A percentile compares a stretch with the other conserved stretches of the same genome.
Conservation (phyloP, 2,329 filamentous ascomycete species). For the Colletotrichum eremochloae region DNA sequence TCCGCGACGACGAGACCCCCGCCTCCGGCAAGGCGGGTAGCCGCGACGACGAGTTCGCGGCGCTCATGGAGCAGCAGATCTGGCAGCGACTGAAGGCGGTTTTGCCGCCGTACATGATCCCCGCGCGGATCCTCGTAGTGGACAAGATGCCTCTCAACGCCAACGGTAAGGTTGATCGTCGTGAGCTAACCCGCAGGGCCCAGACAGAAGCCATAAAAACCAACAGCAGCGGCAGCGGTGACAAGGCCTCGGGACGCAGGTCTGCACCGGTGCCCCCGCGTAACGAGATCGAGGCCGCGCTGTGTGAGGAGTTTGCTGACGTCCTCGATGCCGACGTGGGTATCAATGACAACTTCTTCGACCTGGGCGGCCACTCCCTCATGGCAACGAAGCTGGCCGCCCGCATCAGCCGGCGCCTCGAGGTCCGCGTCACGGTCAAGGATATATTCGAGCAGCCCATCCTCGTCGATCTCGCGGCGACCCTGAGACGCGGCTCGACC, state of each 20-base stretch:
- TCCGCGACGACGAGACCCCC: neutral
- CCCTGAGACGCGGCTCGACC: slow-evolving; percentile 13
- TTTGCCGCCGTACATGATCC: slow-evolving; percentile 44
- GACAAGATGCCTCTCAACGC: slow-evolving; percentile 40
- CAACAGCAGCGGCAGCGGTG: neutral
- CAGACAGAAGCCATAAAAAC: neutral
- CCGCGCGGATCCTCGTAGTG: slow-evolving; percentile 27
- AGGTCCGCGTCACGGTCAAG: slow-evolving; percentile 25
- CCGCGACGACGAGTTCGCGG: neutral
- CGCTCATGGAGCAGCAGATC: slow-evolving; percentile 11
- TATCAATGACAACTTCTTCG: slow-evolving; percentile 34
- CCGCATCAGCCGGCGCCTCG: slow-evolving; percentile 27
- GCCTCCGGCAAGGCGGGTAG: neutral
- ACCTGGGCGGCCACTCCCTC: slow-evolving; percentile 38
- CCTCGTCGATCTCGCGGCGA: slow-evolving; percentile 7
- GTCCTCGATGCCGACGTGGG: slow-evolving; percentile 22
- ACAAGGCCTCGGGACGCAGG: slow-evolving; percentile 3
- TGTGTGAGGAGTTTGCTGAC: slow-evolving; percentile 34
- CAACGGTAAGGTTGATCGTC: slow-evolving; percentile 44
- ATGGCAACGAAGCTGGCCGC: slow-evolving; percentile 35
- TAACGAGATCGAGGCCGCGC: slow-evolving; percentile 21
- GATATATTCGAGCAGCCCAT: slow-evolving; percentile 35
- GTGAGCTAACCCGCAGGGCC: slow-evolving; percentile 19
- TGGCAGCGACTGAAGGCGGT: slow-evolving; percentile 17
- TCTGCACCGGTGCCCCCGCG: slow-evolving; percentile 13